Evolutionary conservation across 495 filamentous ascomycete species (phyloP).

Genomic region (Xylaria sp.): DNA sequence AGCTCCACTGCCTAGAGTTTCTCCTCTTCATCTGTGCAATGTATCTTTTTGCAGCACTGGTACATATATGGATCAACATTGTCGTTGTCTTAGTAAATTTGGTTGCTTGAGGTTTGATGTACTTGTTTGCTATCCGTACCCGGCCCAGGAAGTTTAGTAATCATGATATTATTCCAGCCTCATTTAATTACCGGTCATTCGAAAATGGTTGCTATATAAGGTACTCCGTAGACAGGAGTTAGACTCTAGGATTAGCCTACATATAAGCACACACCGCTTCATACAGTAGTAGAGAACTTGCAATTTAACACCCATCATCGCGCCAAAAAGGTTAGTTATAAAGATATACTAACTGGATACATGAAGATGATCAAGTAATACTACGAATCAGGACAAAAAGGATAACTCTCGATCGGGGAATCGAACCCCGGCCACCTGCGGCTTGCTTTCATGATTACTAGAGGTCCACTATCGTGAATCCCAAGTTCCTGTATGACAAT

Average conservation of each 20-base stretch:
- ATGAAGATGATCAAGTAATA: not conserved
- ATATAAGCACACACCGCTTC: not conserved
- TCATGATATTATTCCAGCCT: not conserved
- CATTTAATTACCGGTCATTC: not conserved
- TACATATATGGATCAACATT: not conserved
- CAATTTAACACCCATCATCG: not conserved
- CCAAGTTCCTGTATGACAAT: not conserved
- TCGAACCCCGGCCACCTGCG: conserved; percentile 52
- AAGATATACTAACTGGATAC: not conserved
- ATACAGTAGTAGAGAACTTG: not conserved
- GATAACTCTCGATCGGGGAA: conserved; percentile 48
- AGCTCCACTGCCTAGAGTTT: not conserved
- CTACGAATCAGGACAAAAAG: not conserved
- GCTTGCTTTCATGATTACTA: not conserved
- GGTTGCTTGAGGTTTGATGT: too few relatives aligned
- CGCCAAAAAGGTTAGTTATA: not conserved
- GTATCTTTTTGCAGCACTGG: not conserved
- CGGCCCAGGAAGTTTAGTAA: not conserved
- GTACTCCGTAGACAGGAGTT: not conserved
- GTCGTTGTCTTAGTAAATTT: not conserved
- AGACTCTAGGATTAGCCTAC: not conserved
- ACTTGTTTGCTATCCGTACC: not conserved
- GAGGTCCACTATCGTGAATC: not conserved
- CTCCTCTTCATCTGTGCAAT: not conserved
- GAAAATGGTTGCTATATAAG: not conserved